phyloP scores from a whole-genome alignment of 2,329 filamentous ascomycete species.

The Fusarium chaquense region DNA sequence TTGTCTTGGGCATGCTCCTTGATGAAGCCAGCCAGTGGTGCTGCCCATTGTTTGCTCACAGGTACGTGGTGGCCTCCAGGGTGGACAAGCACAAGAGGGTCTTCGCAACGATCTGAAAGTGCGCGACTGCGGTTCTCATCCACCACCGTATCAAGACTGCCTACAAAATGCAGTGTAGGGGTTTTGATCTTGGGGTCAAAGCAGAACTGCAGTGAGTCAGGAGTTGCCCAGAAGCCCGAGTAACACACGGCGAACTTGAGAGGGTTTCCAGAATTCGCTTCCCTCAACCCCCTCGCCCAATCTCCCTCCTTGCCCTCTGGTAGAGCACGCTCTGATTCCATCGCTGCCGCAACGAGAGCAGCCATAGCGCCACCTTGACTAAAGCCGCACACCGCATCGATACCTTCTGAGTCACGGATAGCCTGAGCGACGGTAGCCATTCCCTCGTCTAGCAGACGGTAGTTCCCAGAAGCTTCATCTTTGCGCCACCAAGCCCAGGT shows the following conservation, averaged over 20 bases:
- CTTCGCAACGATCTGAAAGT: conserved; percentile 73
- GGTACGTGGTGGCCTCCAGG: conserved; percentile 94
- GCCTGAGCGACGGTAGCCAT: conserved; percentile 71
- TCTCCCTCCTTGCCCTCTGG: conserved; percentile 48
- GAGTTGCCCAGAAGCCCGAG: conserved; percentile 78
- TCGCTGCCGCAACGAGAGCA: conserved; percentile 76
- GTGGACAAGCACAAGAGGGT: conserved; percentile 71
- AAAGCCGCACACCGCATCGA: conserved; percentile 86
- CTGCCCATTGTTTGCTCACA: conserved; percentile 82
- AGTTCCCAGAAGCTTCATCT: conserved; percentile 72
- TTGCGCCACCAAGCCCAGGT: conserved; percentile 87
- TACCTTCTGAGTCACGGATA: conserved; percentile 72
- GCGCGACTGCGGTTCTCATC: conserved; percentile 78
- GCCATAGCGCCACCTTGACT: conserved; percentile 82
- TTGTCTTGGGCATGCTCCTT: conserved; percentile 53
- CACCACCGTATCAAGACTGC: conserved; percentile 87
- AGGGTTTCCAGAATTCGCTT: conserved; percentile 60
- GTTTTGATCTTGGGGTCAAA: conserved; percentile 82
- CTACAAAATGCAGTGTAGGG: conserved; percentile 84
- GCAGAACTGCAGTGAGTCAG: conserved; percentile 68
- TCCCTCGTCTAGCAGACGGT: conserved; percentile 77
- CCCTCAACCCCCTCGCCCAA: conserved; percentile 61
- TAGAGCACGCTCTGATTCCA: conserved; percentile 65
- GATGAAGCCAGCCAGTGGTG: conserved; percentile 80
- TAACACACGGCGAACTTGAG: conserved; percentile 82